Evolutionary conservation across 805 yeast species (phyloP), one percentile per base, ranked within the genome.

Genomic region (Candida oleophila): DNA sequence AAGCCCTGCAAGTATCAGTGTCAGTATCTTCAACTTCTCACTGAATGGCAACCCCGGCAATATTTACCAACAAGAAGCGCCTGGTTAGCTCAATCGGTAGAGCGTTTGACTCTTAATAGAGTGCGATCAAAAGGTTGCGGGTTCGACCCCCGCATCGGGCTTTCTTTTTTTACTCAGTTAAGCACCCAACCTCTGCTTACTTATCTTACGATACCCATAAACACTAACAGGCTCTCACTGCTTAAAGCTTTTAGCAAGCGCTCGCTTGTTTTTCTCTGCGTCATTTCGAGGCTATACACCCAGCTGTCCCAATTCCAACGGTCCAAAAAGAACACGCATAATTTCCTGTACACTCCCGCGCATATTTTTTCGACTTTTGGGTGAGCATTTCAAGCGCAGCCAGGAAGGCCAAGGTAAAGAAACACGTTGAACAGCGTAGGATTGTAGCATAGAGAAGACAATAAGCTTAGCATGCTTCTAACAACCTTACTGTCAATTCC

Each of bases 401-500:
- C 38, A 8, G 8, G 38, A 18, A 34, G 12, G 20, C 5, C 11
- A 34, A 5, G 38, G 12, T 15, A 7, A 25, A 5, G 30, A 25
- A 25, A 25, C 30, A 25, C 9, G 11, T 25, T 25, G 30, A 25
- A 25, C 30, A 25, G 30, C 5, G 5, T 25, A 7, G 30, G 11
- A 11, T 11, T 25, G 30, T 25, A 25, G 5, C 5, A 5, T 25
- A 25, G 30, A 11, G 11, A 5, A 25, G 30, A 11, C 11, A 7
- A 25, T 7, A 25, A 44, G 44, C 36, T 30, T 47, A 47, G 19
- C 19, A 69, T 68, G 73, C 61, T 68, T 45, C 70, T 61, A 38
- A 63, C 69, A 36, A 61, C 72, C 11, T 47, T 68, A 47, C 65
- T 71, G 30, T 67, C 72, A 25, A 62, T 69, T 46, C 74, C 74